These are phyloP conservation scores for Pseudogymnoascus sp. DNA, from an alignment of 2,329 filamentous ascomycete genomes.

Conservation along the genomic window DNA sequence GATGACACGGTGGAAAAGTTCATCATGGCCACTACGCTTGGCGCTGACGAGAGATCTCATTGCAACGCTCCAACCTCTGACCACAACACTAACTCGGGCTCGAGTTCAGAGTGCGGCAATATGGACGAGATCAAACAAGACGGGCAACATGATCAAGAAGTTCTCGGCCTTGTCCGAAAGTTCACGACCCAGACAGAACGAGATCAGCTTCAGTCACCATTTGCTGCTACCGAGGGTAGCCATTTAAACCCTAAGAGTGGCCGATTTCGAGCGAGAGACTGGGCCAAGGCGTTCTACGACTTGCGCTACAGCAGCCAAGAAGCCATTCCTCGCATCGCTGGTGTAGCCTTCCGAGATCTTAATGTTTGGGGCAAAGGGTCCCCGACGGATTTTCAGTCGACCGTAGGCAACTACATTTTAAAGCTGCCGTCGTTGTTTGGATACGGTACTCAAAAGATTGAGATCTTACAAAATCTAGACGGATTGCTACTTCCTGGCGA, in stretches of 20 bases:
- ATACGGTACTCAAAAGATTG: conserved; percentile 32
- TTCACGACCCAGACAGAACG: neutral
- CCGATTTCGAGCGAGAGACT: conserved; percentile 1
- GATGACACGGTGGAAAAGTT: neutral
- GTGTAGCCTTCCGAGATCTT: conserved; percentile 20
- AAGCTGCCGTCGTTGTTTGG: conserved; percentile 2
- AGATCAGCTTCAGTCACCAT: neutral
- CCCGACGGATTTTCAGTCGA: conserved; percentile 24
- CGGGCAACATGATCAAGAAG: neutral
- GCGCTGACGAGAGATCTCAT: neutral
- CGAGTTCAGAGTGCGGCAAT: neutral
- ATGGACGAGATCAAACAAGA: neutral
- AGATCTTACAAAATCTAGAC: conserved; percentile 61
- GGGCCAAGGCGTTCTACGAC: conserved; percentile 11
- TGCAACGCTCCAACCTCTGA: neutral
- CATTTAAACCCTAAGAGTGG: neutral
- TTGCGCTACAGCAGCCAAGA: conserved; percentile 9
- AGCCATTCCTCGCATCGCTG: conserved; percentile 16
- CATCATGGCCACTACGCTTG: neutral
- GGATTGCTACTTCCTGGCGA: conserved; percentile 62
- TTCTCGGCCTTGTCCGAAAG: neutral
- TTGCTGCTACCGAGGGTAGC: neutral
- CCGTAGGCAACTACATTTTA: conserved; percentile 18
- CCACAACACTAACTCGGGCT: neutral
- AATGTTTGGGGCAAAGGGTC: conserved; percentile 21